Base-by-base conservation (phyloP, 169 alveolate species). In the Eimeria tenella region DNA sequence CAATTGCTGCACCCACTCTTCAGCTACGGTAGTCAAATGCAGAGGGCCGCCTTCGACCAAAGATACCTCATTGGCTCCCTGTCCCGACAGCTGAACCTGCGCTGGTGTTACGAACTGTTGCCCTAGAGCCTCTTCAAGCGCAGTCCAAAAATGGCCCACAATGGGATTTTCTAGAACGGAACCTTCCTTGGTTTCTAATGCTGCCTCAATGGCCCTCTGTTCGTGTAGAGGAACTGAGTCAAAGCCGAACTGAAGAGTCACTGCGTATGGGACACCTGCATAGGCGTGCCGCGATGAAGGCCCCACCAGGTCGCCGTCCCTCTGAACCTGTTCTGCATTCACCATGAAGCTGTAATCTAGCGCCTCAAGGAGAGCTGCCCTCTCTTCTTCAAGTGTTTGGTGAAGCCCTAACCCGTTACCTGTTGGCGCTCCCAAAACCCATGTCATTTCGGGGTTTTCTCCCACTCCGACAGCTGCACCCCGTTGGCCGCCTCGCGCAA, bases 221-320 rank as follows among this genome's bases (percentile, higher is more conserved):
- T 79, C 88, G 19, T 79, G 88, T 25, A 79, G 88, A 23, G 88
- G 88, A 63, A 79, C 88, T 3, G 62, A 55, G 55, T 79, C 88
- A 6, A 79, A 79, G 71, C 52, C 52, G 19, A 79, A 50, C 88
- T 79, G 88, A 31, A 79, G 70, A 11, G 88, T 79, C 1, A 70
- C 88, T 7, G 70, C 71, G 19, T 52, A 19, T 4, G 88, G 88
- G 88, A 68, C 88, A 25, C 88, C 88, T 55, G 88, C 88, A 21
- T 23, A 68, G 21, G 71, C 55, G 53, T 58, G 10, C 10, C 52
- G 10, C 0, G 88, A 2, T 6, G 88, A 15, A 55, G 17, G 68
- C 88, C 88, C 88, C 88, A 55, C 49, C 11, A 5, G 19, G 0
- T 23, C 11, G 13, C 53, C 15, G 50, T 53, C 88, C 31, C 31